Evolutionary conservation across 345 rosid genomes (phyloP), one percentile per base, ranked within the genome.

Genomic region (Citrus maxima): DNA sequence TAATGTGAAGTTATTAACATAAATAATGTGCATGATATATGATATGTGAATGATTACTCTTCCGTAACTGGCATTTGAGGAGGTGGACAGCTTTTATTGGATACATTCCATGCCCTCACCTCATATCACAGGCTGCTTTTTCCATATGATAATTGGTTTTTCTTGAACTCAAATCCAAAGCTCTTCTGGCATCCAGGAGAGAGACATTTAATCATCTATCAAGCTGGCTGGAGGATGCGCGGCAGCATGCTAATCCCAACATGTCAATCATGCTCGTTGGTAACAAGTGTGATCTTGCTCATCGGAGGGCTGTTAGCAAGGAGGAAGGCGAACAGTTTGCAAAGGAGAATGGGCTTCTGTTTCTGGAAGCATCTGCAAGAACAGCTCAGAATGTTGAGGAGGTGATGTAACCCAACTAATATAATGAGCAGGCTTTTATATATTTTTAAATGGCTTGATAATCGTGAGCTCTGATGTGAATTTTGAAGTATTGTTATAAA

Each of bases 261-360:
- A 93, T 95, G 99, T 85, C 93, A 35, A 93, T 93, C 74, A 91
- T 92, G 95, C 92, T 95, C 25, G 79, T 95, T 10, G 99, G 99
- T 60, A 95, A 95, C 88, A 95, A 95, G 86, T 86, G 88, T 58
- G 98, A 95, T 88, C 98, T 95, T 82, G 85, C 95, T 70, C 94
- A 91, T 70, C 82, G 92, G 70, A 92, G 99, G 81, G 98, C 98
- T 81, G 98, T 95, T 70, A 91, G 92, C 93, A 94, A 88, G 82
- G 99, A 96, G 84, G 99, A 96, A 86, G 99, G 99, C 13, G 97
- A 94, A 83, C 98, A 91, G 84, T 96, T 96, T 85, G 99, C 99
- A 55, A 93, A 90, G 85, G 98, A 95, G 87, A 88, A 95, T 58
- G 97, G 98, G 28, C 94, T 95, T 49, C 67, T 95, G 46, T 95